Percentiles rank a stretch among this genome's conserved stretches.
Evolutionary conservation across 1,284 basidiomycete species (phyloP).

Genomic region (Chalciporus piperatoides): DNA sequence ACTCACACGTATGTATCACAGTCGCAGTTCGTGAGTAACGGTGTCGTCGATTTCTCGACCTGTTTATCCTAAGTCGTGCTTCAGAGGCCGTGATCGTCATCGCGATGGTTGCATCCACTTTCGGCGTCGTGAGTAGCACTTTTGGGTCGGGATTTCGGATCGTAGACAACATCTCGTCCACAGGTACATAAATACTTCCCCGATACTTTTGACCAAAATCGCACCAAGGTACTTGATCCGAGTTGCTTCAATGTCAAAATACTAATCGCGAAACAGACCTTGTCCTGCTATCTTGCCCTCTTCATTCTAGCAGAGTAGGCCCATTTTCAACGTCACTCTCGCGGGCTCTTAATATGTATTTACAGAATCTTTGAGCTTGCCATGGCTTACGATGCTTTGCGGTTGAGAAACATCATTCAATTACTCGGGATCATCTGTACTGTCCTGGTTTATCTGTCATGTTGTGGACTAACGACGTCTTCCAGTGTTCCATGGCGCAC

Average conservation of each 20-base stretch:
- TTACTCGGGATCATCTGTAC: conserved; percentile 66
- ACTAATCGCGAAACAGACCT: conserved; percentile 46
- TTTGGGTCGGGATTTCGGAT: background rate
- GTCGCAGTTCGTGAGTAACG: conserved; percentile 44
- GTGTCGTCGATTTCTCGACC: background rate
- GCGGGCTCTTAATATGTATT: background rate
- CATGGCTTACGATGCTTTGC: conserved; percentile 72
- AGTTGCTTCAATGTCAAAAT: conserved; percentile 3
- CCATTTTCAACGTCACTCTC: background rate
- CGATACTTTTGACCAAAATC: conserved; percentile 33
- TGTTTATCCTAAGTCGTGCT: conserved; percentile 9
- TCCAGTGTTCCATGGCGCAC: conserved; percentile 68
- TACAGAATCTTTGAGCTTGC: conserved; percentile 65
- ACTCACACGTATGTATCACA: conserved; percentile 20
- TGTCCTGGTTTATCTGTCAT: conserved; percentile 20
- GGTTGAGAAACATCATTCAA: conserved; percentile 73
- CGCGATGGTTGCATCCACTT: conserved; percentile 52
- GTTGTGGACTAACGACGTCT: conserved; percentile 18
- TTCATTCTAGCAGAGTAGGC: conserved; percentile 76
- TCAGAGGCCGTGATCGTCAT: conserved; percentile 51
- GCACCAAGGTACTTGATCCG: conserved; percentile 49
- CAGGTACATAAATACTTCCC: conserved; percentile 55
- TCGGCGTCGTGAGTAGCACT: conserved; percentile 41
- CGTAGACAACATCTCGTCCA: conserved; percentile 2
- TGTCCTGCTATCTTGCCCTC: conserved; percentile 78